Conservation (phyloP, 2,329 filamentous ascomycete genomes). For the Pseudocercospora cruenta region DNA sequence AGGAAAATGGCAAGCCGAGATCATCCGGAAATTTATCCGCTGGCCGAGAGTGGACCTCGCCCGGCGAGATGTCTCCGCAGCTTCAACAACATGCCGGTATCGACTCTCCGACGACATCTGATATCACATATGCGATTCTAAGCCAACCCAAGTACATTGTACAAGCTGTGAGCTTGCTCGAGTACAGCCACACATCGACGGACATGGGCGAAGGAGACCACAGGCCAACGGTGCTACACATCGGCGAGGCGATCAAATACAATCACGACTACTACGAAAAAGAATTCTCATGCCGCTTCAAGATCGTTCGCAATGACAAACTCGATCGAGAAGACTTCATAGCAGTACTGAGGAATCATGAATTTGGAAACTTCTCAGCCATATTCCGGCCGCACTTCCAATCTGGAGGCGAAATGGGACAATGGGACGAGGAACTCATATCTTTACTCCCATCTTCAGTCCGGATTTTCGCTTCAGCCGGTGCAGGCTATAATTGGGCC, state of each 20-base stretch:
- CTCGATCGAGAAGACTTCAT: constrained; percentile 44
- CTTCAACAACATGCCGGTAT: background rate
- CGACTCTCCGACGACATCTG: background rate
- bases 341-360: constrained; percentile 34
- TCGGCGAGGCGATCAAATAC: constrained; percentile 49
- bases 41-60: background rate
- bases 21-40: constrained; percentile 3
- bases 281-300: constrained; percentile 40
- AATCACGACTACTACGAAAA: constrained; percentile 45
- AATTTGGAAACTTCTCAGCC: constrained; percentile 47
- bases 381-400: constrained; percentile 65
- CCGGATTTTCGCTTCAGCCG: constrained; percentile 62
- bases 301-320: constrained; percentile 43
- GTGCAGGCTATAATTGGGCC: constrained; percentile 66
- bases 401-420: constrained; percentile 66
- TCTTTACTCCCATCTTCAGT: constrained; percentile 55
- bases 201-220: background rate
- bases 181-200: background rate
- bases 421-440: constrained; percentile 63
- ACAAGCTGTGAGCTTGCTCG: background rate
- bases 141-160: background rate
- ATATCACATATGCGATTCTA: background rate
- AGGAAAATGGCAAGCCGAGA: background rate
- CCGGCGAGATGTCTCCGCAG: background rate
- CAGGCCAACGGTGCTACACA: constrained; percentile 40